These are phyloP conservation scores for Pilatotrama ljubarskyi DNA, from an alignment of 768 basidiomycete genomes.

Conservation along the genomic window DNA sequence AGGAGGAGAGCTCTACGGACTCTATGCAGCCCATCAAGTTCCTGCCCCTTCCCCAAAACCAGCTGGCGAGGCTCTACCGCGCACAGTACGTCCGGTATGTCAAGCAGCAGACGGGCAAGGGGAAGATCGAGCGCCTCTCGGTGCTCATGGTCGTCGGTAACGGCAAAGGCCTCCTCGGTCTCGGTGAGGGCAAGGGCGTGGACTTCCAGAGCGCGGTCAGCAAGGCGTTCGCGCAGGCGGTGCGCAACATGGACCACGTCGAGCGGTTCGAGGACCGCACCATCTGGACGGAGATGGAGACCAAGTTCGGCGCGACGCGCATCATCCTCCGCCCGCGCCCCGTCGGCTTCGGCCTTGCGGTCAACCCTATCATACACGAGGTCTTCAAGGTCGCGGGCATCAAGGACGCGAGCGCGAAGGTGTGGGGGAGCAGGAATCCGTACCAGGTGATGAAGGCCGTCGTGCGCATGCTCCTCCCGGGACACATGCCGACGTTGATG, in stretches of 20 bases:
- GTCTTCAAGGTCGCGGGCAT: constrained; percentile 93
- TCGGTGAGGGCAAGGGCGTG: constrained; percentile 77
- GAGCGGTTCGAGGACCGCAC: constrained; percentile 94
- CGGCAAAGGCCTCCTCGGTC: constrained; percentile 79
- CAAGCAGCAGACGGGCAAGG: constrained; percentile 91
- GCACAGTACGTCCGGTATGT: constrained; percentile 58
- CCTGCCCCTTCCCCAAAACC: constrained; percentile 30
- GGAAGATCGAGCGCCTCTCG: constrained; percentile 70
- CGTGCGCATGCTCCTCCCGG: constrained; percentile 81
- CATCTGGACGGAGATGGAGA: constrained; percentile 87
- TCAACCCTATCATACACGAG: constrained; percentile 86
- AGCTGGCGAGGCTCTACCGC: constrained; percentile 38
- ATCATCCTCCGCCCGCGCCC: constrained; percentile 80
- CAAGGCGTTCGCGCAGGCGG: constrained; percentile 66
- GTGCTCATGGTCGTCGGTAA: constrained; percentile 76
- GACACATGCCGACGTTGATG: constrained; percentile 76
- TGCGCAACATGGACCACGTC: constrained; percentile 89
- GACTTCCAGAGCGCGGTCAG: constrained; percentile 52
- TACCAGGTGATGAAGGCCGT: constrained; percentile 85
- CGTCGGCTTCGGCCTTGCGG: constrained; percentile 89
- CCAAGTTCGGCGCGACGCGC: constrained; percentile 82
- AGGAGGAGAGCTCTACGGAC: constrained; percentile 18
- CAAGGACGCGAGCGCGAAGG: constrained; percentile 92
- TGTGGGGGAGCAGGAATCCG: constrained; percentile 89
- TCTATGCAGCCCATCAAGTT: constrained; percentile 34